phyloP scores from a whole-genome alignment of 2,329 filamentous ascomycete genomes.

The Aspergillus fischeri region DNA sequence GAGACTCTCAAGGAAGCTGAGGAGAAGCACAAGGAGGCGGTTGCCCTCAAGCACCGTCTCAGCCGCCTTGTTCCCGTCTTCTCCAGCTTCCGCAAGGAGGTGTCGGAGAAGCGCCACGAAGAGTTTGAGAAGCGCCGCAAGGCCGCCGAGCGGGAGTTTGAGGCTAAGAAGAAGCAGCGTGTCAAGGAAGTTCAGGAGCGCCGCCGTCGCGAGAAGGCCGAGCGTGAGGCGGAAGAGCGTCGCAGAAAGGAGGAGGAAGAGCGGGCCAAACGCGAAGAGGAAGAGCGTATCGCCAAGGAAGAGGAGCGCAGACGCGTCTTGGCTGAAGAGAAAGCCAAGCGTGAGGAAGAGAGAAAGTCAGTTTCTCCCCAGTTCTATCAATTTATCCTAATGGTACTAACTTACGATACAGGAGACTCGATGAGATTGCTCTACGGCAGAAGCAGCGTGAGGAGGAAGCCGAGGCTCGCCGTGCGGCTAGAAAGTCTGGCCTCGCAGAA shows the following conservation, averaged over 20 bases:
- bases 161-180: slow-evolving; percentile 83
- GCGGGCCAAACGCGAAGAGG: slow-evolving; percentile 72
- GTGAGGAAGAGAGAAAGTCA: slow-evolving; percentile 57
- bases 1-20: slow-evolving; percentile 77
- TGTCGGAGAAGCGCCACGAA: slow-evolving; percentile 83
- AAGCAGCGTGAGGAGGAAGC: slow-evolving; percentile 84
- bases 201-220: slow-evolving; percentile 74
- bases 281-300: slow-evolving; percentile 74
- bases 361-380: slow-evolving; percentile 23
- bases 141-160: slow-evolving; percentile 85
- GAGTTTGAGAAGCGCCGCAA: slow-evolving; percentile 94
- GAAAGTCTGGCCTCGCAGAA: slow-evolving; percentile 52
- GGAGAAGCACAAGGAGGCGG: slow-evolving; percentile 84
- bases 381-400: slow-evolving; percentile 28
- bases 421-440: slow-evolving; percentile 63
- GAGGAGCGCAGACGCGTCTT: slow-evolving; percentile 73
- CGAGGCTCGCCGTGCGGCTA: slow-evolving; percentile 66
- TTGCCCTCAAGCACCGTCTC: slow-evolving; percentile 90
- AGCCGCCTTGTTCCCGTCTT: slow-evolving; percentile 79
- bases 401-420: slow-evolving; percentile 50
- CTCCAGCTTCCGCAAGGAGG: slow-evolving; percentile 73
- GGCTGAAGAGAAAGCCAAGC: slow-evolving; percentile 63
- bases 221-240: slow-evolving; percentile 79
- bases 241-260: slow-evolving; percentile 80
- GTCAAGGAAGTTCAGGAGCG: slow-evolving; percentile 85